These are phyloP conservation scores for Sugiyamaella sp. DNA, from an alignment of 1,139 yeast genomes.

Conservation along the genomic window DNA sequence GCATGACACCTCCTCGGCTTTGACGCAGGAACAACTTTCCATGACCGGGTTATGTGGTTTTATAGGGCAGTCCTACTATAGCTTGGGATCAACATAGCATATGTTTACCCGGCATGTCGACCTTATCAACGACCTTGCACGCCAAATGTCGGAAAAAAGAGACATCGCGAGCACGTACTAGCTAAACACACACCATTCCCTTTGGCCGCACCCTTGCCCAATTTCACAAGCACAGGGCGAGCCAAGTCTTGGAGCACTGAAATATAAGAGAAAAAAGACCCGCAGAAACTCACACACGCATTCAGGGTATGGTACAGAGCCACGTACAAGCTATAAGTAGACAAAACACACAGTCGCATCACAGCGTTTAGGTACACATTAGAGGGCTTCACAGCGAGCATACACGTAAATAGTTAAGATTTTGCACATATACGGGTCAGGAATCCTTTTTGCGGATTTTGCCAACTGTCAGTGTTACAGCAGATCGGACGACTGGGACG, in stretches of 20 bases:
- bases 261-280: neutral
- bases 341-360: conserved; percentile 2
- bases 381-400: neutral
- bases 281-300: conserved; percentile 1
- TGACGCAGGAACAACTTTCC: conserved; percentile 17
- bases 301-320: conserved; percentile 8
- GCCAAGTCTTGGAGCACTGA: neutral
- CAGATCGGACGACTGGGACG: neutral
- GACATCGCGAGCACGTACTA: neutral
- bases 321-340: conserved; percentile 6
- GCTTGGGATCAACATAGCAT: neutral
- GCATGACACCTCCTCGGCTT: neutral
- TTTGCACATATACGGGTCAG: conserved; percentile 1
- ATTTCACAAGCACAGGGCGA: neutral
- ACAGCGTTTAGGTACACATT: neutral
- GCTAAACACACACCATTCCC: neutral
- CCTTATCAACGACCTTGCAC: neutral
- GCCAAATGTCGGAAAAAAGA: neutral
- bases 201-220: neutral
- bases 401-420: conserved; percentile 8
- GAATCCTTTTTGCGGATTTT: neutral
- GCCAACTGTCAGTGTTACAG: neutral
- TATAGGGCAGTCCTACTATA: no score
- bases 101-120: conserved; percentile 10
- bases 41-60: neutral